Evolutionary conservation across 2,329 filamentous ascomycete species (phyloP).

Genomic region (Dactylellina leptospora): DNA sequence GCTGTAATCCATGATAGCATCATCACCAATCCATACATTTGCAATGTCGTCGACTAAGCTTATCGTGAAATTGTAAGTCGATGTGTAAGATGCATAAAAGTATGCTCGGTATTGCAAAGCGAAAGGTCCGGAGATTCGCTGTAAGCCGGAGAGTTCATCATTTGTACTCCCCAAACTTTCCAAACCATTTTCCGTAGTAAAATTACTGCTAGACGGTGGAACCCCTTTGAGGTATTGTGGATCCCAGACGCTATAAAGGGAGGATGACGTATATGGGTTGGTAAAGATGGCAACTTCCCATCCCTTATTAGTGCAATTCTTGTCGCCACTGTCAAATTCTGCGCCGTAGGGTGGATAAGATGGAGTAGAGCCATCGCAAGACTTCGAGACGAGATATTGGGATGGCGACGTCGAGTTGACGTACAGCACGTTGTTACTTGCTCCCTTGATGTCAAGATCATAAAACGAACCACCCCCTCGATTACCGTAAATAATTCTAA

Average conservation of each 20-base stretch:
- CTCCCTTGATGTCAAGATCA: not conserved
- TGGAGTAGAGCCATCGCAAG: not conserved
- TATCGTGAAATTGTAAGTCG: not conserved
- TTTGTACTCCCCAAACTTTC: not conserved
- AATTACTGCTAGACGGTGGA: not conserved
- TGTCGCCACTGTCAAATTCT: not conserved
- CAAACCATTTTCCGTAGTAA: not conserved
- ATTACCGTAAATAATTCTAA: constrained; percentile 1
- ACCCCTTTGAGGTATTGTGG: constrained; percentile 1
- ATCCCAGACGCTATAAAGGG: not conserved
- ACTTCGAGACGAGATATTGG: not conserved
- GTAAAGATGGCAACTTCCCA: not conserved
- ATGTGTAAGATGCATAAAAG: not conserved
- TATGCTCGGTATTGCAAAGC: constrained; percentile 1
- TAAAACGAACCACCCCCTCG: not conserved
- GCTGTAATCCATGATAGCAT: not conserved
- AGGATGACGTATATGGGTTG: not conserved
- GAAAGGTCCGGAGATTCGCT: not conserved
- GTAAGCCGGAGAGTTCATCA: not conserved
- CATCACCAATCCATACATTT: not conserved
- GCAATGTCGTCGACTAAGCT: not conserved
- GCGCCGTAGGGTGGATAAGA: not conserved
- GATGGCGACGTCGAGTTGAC: not conserved
- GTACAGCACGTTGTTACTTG: not conserved
- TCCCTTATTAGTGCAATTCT: constrained; percentile 4